A percentile compares a stretch with the other conserved stretches of the same genome.
These are phyloP conservation scores for Monarda citriodora DNA, from an alignment of 305 asterid species.

Conservation along the genomic window DNA sequence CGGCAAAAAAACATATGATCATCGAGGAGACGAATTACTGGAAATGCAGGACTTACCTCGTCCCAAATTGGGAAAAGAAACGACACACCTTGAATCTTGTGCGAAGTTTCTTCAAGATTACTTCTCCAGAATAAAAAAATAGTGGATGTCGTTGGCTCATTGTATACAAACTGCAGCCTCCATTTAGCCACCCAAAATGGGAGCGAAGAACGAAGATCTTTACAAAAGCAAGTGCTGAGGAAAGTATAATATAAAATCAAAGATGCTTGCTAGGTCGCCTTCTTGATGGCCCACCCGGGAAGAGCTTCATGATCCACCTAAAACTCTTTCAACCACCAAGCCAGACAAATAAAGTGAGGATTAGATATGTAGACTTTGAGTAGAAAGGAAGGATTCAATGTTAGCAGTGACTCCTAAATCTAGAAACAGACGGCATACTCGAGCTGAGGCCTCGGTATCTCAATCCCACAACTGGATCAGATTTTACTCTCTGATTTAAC, in stretches of 20 bases:
- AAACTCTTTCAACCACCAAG: slow-evolving; percentile 95
- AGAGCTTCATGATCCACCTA: slow-evolving; percentile 99
- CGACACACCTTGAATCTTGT: slow-evolving; percentile 25
- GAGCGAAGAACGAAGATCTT: slow-evolving; percentile 25
- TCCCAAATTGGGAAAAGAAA: slow-evolving; percentile 32
- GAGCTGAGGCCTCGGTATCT: slow-evolving; percentile 41
- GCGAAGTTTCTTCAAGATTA: slow-evolving; percentile 21
- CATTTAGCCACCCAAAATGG: slow-evolving; percentile 37
- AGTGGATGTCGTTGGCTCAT: slow-evolving; percentile 34
- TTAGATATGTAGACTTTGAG: slow-evolving; percentile 15
- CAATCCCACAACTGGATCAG: slow-evolving; percentile 44
- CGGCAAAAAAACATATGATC: slow-evolving; percentile 12
- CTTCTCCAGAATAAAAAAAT: slow-evolving; percentile 46
- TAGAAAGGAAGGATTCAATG: no score
- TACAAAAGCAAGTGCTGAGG: slow-evolving; percentile 24
- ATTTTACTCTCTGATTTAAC: slow-evolving; percentile 38
- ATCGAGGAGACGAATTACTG: slow-evolving; percentile 7
- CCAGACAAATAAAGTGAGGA: neutral
- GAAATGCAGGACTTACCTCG: slow-evolving; percentile 24
- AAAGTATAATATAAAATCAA: slow-evolving; percentile 27
- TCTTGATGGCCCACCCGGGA: slow-evolving; percentile 97
- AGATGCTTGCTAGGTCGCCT: slow-evolving; percentile 83
- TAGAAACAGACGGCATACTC: slow-evolving; percentile 56
- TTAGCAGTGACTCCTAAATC: slow-evolving; percentile 57
- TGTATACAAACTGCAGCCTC: slow-evolving; percentile 53